Percentiles rank a stretch among this genome's conserved stretches.
Conservation (phyloP, 805 yeast species). For the Yamadazyma insecticola region DNA sequence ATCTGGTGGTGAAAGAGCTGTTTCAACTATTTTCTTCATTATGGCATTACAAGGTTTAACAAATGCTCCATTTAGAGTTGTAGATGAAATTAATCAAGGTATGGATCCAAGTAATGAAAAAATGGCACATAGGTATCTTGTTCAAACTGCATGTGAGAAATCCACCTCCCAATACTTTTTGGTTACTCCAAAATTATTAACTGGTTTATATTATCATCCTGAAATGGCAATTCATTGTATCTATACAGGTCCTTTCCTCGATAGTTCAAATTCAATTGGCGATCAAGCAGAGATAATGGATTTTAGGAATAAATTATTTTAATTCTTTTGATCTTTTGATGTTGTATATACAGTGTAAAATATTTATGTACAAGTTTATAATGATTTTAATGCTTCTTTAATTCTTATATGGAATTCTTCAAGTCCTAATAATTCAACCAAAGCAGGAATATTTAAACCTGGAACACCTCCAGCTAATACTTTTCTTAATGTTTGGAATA, state of each 20-base stretch:
- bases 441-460: conserved; percentile 61
- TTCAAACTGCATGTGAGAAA: conserved; percentile 66
- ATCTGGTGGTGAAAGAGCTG: conserved; percentile 97
- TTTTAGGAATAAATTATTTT: conserved; percentile 15
- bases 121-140: conserved; percentile 79
- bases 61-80: conserved; percentile 87
- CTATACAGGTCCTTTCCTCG: conserved; percentile 34
- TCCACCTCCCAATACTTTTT: conserved; percentile 77
- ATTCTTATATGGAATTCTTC: conserved; percentile 27
- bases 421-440: conserved; percentile 53
- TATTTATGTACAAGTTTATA: background rate
- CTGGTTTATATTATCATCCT: conserved; percentile 70
- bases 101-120: conserved; percentile 95
- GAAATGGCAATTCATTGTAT: conserved; percentile 86
- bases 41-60: conserved; percentile 88
- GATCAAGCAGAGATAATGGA: conserved; percentile 26
- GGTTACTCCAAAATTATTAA: conserved; percentile 86
- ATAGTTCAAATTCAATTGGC: conserved; percentile 9
- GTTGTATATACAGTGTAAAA: background rate
- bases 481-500: conserved; percentile 58
- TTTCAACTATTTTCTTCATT: conserved; percentile 84
- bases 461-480: conserved; percentile 68
- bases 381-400: background rate
- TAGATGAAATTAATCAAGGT: conserved; percentile 98
- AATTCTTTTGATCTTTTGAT: conserved; percentile 2